Evolutionary conservation across 495 filamentous ascomycete species (phyloP).

Genomic region (Annulohypoxylon moriforme): DNA sequence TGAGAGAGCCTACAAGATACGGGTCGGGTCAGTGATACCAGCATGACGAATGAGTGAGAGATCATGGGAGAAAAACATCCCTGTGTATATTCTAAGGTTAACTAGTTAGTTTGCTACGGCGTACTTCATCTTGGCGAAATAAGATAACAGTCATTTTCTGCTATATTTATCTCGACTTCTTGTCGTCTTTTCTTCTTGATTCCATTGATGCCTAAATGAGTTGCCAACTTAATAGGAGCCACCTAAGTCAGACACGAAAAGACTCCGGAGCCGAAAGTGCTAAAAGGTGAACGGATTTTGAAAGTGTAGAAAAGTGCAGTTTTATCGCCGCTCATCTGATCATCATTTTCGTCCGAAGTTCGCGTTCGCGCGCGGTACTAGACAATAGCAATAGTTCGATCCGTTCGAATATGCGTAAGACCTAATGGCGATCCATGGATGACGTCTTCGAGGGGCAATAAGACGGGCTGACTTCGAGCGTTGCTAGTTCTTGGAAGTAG

Average conservation of each 20-base stretch:
- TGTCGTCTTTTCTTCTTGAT: neutral
- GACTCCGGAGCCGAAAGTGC: neutral
- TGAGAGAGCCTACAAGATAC: constrained; percentile 3
- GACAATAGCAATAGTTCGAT: neutral
- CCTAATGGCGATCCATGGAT: neutral
- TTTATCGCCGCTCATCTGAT: neutral
- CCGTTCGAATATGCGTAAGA: neutral
- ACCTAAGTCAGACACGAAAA: neutral
- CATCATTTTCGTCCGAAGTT: neutral
- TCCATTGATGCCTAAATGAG: neutral
- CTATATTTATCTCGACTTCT: neutral
- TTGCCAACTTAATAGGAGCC: neutral
- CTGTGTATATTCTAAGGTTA: constrained; percentile 22
- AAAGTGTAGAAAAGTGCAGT: neutral
- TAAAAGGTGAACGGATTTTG: neutral
- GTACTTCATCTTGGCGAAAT: constrained; percentile 22
- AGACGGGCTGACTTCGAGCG: neutral
- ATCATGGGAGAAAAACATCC: constrained; percentile 18
- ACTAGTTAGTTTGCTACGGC: constrained; percentile 24
- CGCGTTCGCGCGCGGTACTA: neutral
- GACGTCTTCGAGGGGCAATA: neutral
- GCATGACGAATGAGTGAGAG: constrained; percentile 19
- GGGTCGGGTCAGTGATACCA: constrained; percentile 10
- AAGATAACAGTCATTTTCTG: constrained; percentile 6
- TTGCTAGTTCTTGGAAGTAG: neutral